These are phyloP conservation scores for Trypanosoma mega DNA, from an alignment of 208 protist genomes.

Conservation along the genomic window DNA sequence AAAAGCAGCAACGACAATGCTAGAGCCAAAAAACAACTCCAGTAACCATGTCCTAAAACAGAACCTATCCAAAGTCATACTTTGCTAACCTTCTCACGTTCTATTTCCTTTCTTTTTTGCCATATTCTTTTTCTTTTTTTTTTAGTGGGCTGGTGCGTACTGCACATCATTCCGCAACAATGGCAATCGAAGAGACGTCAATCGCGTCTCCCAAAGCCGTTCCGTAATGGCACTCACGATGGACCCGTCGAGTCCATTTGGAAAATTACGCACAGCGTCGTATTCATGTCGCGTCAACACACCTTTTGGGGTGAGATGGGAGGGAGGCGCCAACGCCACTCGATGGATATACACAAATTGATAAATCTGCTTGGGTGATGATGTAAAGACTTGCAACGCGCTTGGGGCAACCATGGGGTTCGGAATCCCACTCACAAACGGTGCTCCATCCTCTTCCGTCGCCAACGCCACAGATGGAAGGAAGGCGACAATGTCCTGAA, in stretches of 20 bases:
- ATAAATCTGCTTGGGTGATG: conserved; percentile 37
- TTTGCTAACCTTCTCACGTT: too few species aligned
- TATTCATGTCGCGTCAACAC: conserved; percentile 32
- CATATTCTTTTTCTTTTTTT: too few species aligned
- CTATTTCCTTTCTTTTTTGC: too few species aligned
- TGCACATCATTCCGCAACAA: conserved; percentile 13
- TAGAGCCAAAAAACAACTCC: too few species aligned
- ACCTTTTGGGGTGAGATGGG: background rate
- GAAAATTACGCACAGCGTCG: conserved; percentile 22
- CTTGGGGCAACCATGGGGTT: conserved; percentile 43
- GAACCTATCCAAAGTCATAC: too few species aligned
- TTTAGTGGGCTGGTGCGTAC: conserved; percentile 6
- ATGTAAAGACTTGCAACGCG: conserved; percentile 60
- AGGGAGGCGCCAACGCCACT: conserved; percentile 39
- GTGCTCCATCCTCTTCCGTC: conserved; percentile 18
- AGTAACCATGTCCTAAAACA: too few species aligned
- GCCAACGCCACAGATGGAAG: conserved; percentile 49
- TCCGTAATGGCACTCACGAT: conserved; percentile 33
- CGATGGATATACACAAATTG: conserved; percentile 50
- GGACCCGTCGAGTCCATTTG: conserved; percentile 24
- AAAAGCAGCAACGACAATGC: too few species aligned
- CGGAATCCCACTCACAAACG: conserved; percentile 37
- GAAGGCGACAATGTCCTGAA: conserved; percentile 45
- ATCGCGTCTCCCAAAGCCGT: conserved; percentile 22
- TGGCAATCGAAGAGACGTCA: conserved; percentile 8